Conservation (phyloP, 257 asterid genomes). For the Primulina eburnea region DNA sequence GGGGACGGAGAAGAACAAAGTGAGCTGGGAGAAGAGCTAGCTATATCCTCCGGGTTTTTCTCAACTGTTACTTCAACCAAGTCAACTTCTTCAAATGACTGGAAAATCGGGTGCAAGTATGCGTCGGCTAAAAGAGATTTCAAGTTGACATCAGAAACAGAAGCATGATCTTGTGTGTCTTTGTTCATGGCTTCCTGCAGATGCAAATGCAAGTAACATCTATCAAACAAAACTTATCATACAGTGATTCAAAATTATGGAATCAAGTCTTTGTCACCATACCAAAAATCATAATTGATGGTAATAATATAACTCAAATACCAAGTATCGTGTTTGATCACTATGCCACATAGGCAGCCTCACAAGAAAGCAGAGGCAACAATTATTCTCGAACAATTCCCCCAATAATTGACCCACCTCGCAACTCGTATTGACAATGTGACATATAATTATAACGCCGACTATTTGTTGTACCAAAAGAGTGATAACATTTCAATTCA, state of each 20-base stretch:
- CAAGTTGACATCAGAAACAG: conserved; percentile 44
- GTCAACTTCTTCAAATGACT: conserved; percentile 61
- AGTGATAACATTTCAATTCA: background rate
- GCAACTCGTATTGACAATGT: background rate
- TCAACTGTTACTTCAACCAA: conserved; percentile 48
- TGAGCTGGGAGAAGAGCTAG: conserved; percentile 28
- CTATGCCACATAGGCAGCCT: background rate
- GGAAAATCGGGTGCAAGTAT: conserved; percentile 85
- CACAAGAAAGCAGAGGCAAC: background rate
- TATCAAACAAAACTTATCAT: background rate
- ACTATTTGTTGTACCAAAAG: background rate
- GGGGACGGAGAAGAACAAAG: conserved; percentile 36
- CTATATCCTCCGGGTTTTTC: conserved; percentile 29
- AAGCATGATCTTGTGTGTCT: conserved; percentile 49
- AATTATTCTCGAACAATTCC: background rate
- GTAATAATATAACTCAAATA: background rate
- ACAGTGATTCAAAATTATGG: too few relatives aligned
- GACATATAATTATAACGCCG: background rate
- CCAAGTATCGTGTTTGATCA: background rate
- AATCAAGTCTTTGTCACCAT: background rate
- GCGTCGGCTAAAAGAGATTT: conserved; percentile 70
- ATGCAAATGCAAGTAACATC: background rate
- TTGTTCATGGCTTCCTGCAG: conserved; percentile 79
- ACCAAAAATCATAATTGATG: too few relatives aligned
- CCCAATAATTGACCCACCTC: background rate